A percentile compares a stretch with the other conserved stretches of the same genome.
Conservation (phyloP, 306 rosid genomes). For the Quercus ilex region DNA sequence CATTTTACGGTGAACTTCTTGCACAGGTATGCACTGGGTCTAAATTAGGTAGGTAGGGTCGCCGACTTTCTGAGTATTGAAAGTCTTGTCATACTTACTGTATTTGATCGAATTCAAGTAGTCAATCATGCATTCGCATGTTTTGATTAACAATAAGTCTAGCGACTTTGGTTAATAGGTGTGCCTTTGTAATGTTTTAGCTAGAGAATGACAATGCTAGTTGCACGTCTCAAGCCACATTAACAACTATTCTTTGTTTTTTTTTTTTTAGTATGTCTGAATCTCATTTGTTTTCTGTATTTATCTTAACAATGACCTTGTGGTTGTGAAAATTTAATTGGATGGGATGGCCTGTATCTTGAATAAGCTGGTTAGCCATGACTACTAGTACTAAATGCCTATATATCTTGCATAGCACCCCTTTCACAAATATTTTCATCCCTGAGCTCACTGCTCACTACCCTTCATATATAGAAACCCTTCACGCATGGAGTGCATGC, state of each 20-base stretch:
- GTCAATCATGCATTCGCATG: too few species aligned
- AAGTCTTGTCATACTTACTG: too few species aligned
- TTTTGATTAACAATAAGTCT: too few species aligned
- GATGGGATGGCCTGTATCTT: neutral
- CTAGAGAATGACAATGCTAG: too few species aligned
- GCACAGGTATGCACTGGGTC: neutral
- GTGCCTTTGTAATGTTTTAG: too few species aligned
- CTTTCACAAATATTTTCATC: neutral
- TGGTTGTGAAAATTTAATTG: neutral
- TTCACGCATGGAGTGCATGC: neutral
- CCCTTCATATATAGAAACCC: neutral
- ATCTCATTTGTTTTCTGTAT: neutral
- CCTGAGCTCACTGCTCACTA: neutral
- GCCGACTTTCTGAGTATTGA: neutral
- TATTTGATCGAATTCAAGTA: too few species aligned
- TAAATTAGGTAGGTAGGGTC: neutral
- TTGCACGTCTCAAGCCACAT: too few species aligned
- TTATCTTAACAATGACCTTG: too few species aligned
- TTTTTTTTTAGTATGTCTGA: neutral
- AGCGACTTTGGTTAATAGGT: too few species aligned
- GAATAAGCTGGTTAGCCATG: neutral
- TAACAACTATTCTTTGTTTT: too few species aligned
- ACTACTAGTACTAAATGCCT: neutral
- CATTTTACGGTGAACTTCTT: neutral
- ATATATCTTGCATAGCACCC: neutral